phyloP scores from a whole-genome alignment of 2,329 filamentous ascomycete genomes.

The Aspergillus thermomutatus region DNA sequence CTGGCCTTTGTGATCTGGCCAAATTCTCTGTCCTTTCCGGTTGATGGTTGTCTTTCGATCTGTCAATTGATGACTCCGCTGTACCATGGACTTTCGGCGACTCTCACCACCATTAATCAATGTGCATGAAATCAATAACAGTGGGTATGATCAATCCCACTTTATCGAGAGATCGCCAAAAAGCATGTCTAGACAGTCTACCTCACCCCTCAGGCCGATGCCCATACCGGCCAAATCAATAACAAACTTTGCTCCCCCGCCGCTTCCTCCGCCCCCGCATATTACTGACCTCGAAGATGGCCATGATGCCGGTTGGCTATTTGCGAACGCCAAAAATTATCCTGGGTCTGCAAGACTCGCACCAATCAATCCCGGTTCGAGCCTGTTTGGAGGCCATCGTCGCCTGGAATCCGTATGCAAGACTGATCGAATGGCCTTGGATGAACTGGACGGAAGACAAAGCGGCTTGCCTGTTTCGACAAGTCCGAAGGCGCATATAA shows the following conservation, averaged over 20 bases:
- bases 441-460: conserved; percentile 35
- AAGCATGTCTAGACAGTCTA: conserved; percentile 41
- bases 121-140: conserved; percentile 37
- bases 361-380: conserved; percentile 49
- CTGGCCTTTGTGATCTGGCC: background rate
- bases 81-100: conserved; percentile 46
- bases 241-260: conserved; percentile 53
- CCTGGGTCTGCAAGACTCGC: conserved; percentile 46
- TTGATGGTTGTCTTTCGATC: background rate
- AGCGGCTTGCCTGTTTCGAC: conserved; percentile 25
- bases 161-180: conserved; percentile 36
- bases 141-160: conserved; percentile 29
- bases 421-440: conserved; percentile 35
- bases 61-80: conserved; percentile 14
- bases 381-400: conserved; percentile 46
- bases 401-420: conserved; percentile 32
- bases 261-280: conserved; percentile 63
- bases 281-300: conserved; percentile 56
- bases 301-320: conserved; percentile 61
- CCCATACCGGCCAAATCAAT: conserved; percentile 57
- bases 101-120: conserved; percentile 41
- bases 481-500: conserved; percentile 34
- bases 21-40: conserved; percentile 1
- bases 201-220: conserved; percentile 54
- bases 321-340: conserved; percentile 54